Evolutionary conservation across 768 basidiomycete genomes (phyloP), one percentile per base, ranked within the genome.

Genomic region (Mycena metata): DNA sequence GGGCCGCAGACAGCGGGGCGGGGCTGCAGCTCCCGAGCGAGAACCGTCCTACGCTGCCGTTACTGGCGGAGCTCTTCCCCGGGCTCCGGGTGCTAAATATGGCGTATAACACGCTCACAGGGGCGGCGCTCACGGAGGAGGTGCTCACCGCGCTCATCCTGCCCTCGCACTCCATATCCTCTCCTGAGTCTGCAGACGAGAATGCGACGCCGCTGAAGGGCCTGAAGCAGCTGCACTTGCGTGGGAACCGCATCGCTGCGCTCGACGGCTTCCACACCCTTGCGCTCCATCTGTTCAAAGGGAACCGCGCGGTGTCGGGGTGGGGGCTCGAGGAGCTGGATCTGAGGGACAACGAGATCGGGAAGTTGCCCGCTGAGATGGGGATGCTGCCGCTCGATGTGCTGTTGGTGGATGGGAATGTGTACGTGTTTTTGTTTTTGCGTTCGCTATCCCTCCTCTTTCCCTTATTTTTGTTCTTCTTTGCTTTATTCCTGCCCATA

Each of bases 311-410:
- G 23, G 84, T 90, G 2, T 82, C 87, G 0, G 85, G 81, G 63
- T 95, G 93, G 92, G 90, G 87, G 73, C 81, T 95, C 47, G 93
- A 95, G 73, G 94, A 95, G 75, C 77, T 96, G 33, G 94, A 96
- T 79, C 69, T 96, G 73, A 80, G 94, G 70, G 93, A 96, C 74
- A 95, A 95, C 70, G 91, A 93, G 74, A 88, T 96, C 62, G 84
- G 84, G 8, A 90, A 86, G 77, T 77, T 95, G 36, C 89, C 89
- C 0, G 79, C 91, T 9, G 89, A 91, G 75, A 78, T 95, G 52
- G 94, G 94, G 30, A 76, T 94, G 65, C 76, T 95, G 59, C 91
- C 93, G 17, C 77, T 95, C 72, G 94, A 95, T 57, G 90, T 94
- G 10, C 89, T 96, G 66, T 78, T 94, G 72, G 94, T 96, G 41